Conservation (phyloP, 345 rosid genomes). For the Camelina sativa region DNA sequence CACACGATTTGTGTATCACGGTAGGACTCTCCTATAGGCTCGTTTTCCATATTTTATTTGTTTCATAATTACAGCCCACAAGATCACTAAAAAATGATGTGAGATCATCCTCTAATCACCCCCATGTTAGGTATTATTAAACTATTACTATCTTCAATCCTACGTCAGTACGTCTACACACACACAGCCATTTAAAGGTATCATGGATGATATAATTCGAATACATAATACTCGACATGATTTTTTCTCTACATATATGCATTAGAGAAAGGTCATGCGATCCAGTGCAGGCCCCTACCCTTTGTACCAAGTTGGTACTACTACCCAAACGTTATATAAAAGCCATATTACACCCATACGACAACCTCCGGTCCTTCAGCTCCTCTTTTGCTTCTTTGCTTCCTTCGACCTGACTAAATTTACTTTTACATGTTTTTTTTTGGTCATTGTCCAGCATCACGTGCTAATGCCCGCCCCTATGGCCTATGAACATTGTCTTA, state of each 20-base stretch:
- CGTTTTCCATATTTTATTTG: constrained; percentile 22
- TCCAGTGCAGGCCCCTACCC: constrained; percentile 17
- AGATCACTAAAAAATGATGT: not conserved
- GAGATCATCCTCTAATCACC: not conserved
- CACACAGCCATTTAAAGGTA: not conserved
- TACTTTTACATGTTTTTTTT: not conserved
- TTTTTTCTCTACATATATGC: not conserved
- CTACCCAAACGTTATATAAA: not conserved
- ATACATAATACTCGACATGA: not conserved
- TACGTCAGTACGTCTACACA: not conserved
- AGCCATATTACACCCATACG: constrained; percentile 24
- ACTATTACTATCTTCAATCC: not conserved
- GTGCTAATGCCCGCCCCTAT: constrained; percentile 2
- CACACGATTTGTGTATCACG: constrained; percentile 31
- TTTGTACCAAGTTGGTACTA: not conserved
- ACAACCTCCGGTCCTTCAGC: constrained; percentile 33
- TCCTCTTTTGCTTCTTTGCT: not conserved
- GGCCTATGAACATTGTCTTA: constrained; percentile 13
- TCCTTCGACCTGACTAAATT: constrained; percentile 8
- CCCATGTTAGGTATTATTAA: not conserved
- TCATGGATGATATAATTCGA: not conserved
- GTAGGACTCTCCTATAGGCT: constrained; percentile 23
- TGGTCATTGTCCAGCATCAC: not conserved
- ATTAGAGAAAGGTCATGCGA: no score
- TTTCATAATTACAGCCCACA: constrained; percentile 28